Conservation (phyloP, 2,329 filamentous ascomycete species). For the Penicillium sp. region DNA sequence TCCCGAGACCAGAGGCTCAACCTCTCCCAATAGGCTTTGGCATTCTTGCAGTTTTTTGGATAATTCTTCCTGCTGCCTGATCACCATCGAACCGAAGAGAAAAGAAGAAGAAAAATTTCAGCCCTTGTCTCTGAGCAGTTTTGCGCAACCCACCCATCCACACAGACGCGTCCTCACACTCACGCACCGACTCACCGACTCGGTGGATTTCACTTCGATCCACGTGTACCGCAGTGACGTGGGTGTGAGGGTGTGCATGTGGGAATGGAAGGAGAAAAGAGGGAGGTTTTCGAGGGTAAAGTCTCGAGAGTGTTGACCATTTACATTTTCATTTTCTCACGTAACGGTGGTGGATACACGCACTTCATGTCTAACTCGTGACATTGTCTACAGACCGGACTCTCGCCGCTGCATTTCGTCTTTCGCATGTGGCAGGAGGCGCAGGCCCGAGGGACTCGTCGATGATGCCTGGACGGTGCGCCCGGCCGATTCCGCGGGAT, state of each 20-base stretch:
- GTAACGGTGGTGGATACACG: constrained; percentile 35
- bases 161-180: neutral
- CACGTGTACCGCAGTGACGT: neutral
- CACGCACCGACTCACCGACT: no score
- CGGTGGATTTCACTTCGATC: no score
- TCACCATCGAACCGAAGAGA: no score
- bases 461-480: constrained; percentile 16
- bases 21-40: constrained; percentile 5
- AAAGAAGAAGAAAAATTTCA: neutral
- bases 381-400: constrained; percentile 38
- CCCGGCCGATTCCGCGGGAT: constrained; percentile 25
- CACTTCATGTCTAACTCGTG: constrained; percentile 33
- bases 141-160: no score
- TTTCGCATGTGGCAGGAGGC: constrained; percentile 39
- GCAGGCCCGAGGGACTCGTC: constrained; percentile 35
- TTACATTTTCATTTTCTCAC: constrained; percentile 36
- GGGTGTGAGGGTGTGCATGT: neutral
- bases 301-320: neutral
- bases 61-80: constrained; percentile 6
- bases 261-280: no score
- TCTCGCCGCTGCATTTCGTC: constrained; percentile 42
- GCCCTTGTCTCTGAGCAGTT: neutral
- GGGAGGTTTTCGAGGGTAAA: neutral
- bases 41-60: constrained; percentile 2
- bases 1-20: neutral